These are phyloP conservation scores for Eucalyptus victrix DNA, from an alignment of 345 rosid species.

Conservation along the genomic window DNA sequence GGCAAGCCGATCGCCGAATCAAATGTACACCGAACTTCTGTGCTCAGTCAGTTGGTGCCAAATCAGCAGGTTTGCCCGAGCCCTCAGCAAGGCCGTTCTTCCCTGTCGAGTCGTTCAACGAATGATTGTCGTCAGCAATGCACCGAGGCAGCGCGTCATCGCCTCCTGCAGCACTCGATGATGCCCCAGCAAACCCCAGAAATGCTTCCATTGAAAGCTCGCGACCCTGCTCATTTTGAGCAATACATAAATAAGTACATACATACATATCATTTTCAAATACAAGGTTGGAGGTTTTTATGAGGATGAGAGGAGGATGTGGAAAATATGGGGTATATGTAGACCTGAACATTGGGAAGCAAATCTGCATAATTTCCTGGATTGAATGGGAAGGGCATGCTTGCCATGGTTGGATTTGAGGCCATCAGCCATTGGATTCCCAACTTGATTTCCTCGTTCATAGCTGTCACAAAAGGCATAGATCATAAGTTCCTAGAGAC, in stretches of 20 bases:
- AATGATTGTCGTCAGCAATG: neutral
- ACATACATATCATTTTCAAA: neutral
- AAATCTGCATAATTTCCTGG: neutral
- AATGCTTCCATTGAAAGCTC: neutral
- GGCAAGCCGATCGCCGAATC: neutral
- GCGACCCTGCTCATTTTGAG: neutral
- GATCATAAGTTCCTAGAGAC: neutral
- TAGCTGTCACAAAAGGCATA: neutral
- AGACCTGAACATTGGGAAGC: neutral
- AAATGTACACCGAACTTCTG: neutral
- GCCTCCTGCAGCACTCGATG: neutral
- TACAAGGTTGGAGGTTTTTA: neutral
- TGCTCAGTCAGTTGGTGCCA: neutral
- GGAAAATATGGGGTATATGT: neutral
- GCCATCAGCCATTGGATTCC: neutral
- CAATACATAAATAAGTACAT: neutral
- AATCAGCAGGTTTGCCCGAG: neutral
- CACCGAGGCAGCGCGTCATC: neutral
- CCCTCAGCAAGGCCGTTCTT: neutral
- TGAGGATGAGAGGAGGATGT: neutral
- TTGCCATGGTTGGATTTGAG: neutral
- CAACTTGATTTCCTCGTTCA: neutral
- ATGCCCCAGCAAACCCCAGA: neutral
- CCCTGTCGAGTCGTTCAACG: neutral
- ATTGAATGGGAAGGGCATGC: neutral